These are phyloP conservation scores for Populus hybrid DNA, from an alignment of 441 rosid genomes.

Conservation along the genomic window DNA sequence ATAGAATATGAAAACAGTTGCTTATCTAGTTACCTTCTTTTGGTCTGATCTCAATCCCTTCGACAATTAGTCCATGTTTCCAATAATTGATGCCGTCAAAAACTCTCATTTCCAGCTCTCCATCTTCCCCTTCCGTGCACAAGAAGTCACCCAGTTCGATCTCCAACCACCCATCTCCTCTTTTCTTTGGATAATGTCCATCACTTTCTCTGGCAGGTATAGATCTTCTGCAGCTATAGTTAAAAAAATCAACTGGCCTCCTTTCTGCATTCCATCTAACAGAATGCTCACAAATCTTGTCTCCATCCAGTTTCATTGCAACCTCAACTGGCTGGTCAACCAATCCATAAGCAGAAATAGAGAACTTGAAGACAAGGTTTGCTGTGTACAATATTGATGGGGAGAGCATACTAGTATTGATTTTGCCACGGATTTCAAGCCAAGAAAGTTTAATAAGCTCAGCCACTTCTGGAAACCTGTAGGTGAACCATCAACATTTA, in stretches of 20 bases:
- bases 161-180: conserved; percentile 49
- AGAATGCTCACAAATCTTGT: conserved; percentile 13
- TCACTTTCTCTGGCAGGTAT: neutral
- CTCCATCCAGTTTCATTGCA: conserved; percentile 39
- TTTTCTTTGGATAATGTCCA: conserved; percentile 11
- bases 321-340: conserved; percentile 31
- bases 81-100: conserved; percentile 20
- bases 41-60: conserved; percentile 40
- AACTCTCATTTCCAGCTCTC: conserved; percentile 18
- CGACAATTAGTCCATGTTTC: conserved; percentile 41
- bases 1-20: too few relatives aligned
- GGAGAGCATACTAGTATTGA: conserved; percentile 40
- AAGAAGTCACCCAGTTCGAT: conserved; percentile 45
- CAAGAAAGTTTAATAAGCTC: conserved; percentile 47
- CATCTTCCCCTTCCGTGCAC: conserved; percentile 16
- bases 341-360: conserved; percentile 31
- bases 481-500: neutral
- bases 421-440: conserved; percentile 55
- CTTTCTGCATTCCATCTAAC: conserved; percentile 21
- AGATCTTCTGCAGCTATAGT: neutral
- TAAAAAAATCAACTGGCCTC: conserved; percentile 4
- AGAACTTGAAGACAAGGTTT: conserved; percentile 40
- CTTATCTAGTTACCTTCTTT: too few relatives aligned
- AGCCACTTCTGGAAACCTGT: conserved; percentile 59
- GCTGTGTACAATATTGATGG: conserved; percentile 35